Evolutionary conservation across 2,329 filamentous ascomycete genomes (phyloP), one percentile per base, ranked within the genome.

Genomic region (Colletotrichum sublineola): DNA sequence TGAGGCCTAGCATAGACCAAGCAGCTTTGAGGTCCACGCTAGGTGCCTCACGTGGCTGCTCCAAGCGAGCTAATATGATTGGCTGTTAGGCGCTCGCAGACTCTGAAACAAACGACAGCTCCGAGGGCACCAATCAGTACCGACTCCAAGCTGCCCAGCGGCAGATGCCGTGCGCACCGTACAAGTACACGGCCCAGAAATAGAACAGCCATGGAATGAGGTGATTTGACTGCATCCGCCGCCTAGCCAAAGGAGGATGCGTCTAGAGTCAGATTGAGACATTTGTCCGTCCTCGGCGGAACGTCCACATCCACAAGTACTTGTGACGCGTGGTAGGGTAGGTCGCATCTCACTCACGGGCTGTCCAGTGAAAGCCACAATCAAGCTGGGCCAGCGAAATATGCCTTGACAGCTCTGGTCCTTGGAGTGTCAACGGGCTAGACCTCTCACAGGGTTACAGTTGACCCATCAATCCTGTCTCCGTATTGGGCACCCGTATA

Each of bases 101-200:
- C 79, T 76, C 80, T 81, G 79, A 81, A 81, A 81, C 79, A 79
- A 75, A 80, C 78, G 78, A 81, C 71, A 67, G 38, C 48, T 12
- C 48, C 48, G 50, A 72, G 67, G 60, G 73, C 73, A 73, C 73
- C 73, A 73, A 73, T 69, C 31, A 69, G 15, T 12, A 52, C 15
- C n/a, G 15, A 24, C 44, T 36, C 33, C 9, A 40, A 52, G 33
- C 9, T 36, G 42, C 31, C 31, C 58, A 63, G 60, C 61, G 61
- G 52, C 63, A 73, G 69, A 31, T 61, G 63, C 58, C 33, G 53
- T 60, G 56, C 48, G 48, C 31, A 29, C 15, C 60, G 60, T 15
- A 61, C 58, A 36, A 20, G 24, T 46, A n/a, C 44, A n/a, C 20
- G 44, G 44, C 56, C 71, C 73, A 65, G 65, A 72, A 74, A 74